Percentiles rank a stretch among this genome's conserved stretches.
phyloP scores from a whole-genome alignment of 31 red algal species.

The Asparagopsis taxiformis region DNA sequence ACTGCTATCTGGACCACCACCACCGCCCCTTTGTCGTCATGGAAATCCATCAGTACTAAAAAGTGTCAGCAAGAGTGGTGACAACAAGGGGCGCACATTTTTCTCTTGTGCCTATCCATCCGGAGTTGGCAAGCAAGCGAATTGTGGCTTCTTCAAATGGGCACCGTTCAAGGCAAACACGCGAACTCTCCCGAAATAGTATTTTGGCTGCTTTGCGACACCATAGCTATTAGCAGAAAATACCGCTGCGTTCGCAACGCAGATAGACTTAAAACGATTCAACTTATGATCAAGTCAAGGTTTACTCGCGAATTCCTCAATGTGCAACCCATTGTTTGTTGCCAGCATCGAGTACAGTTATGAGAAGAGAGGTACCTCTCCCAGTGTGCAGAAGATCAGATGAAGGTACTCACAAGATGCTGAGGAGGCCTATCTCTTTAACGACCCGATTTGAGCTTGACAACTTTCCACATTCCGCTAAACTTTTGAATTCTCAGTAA shows the following conservation, averaged over 20 bases:
- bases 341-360: too few relatives aligned
- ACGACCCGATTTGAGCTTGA: not conserved
- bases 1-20: conserved; percentile 54
- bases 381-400: too few relatives aligned
- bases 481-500: not conserved
- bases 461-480: not conserved
- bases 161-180: conserved; percentile 46
- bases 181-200: conserved; percentile 8
- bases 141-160: conserved; percentile 67
- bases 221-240: not conserved
- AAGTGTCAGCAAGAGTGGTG: conserved; percentile 52
- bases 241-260: not conserved
- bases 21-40: conserved; percentile 65
- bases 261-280: too few relatives aligned
- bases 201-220: not conserved
- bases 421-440: too few relatives aligned
- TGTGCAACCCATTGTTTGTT: too few relatives aligned
- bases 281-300: too few relatives aligned
- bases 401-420: too few relatives aligned
- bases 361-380: too few relatives aligned
- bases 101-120: conserved; percentile 60
- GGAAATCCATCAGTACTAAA: conserved; percentile 50
- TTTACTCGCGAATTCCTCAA: too few relatives aligned
- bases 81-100: conserved; percentile 63
- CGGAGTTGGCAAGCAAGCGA: conserved; percentile 34